Base-by-base conservation (phyloP, 345 rosid species). In the Geranium brycei region DNA sequence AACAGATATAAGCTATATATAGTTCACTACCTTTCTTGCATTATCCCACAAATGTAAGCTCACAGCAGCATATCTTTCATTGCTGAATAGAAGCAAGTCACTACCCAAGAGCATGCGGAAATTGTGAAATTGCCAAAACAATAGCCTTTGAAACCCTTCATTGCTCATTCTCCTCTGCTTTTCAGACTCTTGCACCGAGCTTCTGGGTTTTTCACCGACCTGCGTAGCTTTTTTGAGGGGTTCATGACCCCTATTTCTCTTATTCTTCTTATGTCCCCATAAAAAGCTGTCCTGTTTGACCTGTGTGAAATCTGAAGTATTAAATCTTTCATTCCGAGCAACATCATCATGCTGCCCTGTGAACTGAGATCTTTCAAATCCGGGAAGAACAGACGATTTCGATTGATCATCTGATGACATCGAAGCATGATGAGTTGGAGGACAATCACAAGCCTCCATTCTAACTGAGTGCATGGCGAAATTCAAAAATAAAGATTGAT, bases 381-480 rank as follows among this genome's bases (percentile, higher is more conserved):
- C 85, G 41, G 89, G 89, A 56, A 87, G 82, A 59, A 80, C 85
- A 63, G 91, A 79, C 14, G 95, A 76, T 61, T 74, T 75, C 31
- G 87, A 71, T 58, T 77, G 81, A 63, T 73, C 73, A 79, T 80
- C 81, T 19, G 83, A 40, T 19, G 69, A 55, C 14, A 13, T 47
- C 61, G 76, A 68, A 19, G 81, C 38, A 16, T 71, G 82, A 80
- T 87, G 82, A 17, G 79, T 70, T 17, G 91, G 95, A 0, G 98
- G 98, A 58, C 89, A 84, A 80, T 92, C 98, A 85, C 98, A 92
- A 31, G 96, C 96, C 82, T 92, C 98, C 96, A 87, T 71, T 72
- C 98, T 83, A 64, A 87, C 96, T 51, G 98, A 92, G 75, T 92
- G 98, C 98, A 92, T 92, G 23, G 98, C 98, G 64, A 92, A 92